A percentile compares a stretch with the other conserved stretches of the same genome.
These are phyloP conservation scores for Cucurbita moschata DNA, from an alignment of 306 rosid genomes.

Conservation along the genomic window DNA sequence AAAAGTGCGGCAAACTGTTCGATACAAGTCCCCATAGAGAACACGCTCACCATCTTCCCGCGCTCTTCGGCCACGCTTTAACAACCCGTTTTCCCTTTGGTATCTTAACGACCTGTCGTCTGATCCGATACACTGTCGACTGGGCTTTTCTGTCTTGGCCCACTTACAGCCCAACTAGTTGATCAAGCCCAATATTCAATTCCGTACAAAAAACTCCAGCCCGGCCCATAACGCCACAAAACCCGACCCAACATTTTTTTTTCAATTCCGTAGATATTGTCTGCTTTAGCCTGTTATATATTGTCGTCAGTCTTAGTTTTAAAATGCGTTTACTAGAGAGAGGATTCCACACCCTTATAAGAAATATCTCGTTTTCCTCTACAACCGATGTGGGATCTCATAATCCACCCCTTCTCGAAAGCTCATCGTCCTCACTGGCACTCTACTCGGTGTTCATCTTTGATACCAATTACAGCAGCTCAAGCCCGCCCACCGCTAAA, in stretches of 20 bases:
- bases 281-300: no score
- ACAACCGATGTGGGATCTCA: no score
- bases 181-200: neutral
- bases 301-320: no score
- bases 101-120: neutral
- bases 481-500: no score
- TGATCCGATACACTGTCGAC: neutral
- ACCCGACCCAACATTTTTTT: neutral
- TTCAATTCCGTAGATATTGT: no score
- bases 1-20: conserved; percentile 40
- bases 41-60: conserved; percentile 16
- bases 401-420: no score
- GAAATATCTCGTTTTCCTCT: no score
- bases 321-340: no score
- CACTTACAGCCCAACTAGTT: neutral
- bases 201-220: neutral
- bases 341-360: no score
- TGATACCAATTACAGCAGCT: no score
- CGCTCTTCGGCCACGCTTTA: neutral
- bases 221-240: neutral
- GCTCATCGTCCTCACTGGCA: no score
- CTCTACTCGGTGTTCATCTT: no score
- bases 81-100: neutral
- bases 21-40: conserved; percentile 52
- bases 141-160: neutral